These are phyloP conservation scores for Akanthomyces muscarius DNA, from an alignment of 2,329 filamentous ascomycete species.

Conservation along the genomic window DNA sequence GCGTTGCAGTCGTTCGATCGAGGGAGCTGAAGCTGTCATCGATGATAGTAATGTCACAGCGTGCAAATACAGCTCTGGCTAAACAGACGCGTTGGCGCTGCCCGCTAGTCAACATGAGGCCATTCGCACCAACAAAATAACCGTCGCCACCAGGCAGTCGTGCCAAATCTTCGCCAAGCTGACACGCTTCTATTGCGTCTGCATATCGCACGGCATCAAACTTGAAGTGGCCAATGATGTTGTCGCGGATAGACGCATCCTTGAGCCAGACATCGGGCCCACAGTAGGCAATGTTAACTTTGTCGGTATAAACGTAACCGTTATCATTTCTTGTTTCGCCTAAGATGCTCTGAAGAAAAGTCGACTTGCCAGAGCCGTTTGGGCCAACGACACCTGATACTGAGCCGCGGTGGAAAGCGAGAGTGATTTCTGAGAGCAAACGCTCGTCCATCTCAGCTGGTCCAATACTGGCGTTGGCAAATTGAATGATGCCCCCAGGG, in stretches of 20 bases:
- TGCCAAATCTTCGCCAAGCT: not conserved
- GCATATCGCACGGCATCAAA: not conserved
- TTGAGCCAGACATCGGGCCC: not conserved
- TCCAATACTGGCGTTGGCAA: not conserved
- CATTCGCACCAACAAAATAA: not conserved
- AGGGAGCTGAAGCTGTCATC: not conserved
- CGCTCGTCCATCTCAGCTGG: not conserved
- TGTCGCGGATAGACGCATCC: not conserved
- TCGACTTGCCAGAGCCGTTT: slow-evolving; percentile 2
- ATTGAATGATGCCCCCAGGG: not conserved
- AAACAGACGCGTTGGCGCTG: not conserved
- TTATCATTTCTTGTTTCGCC: not conserved
- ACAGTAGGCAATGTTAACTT: not conserved
- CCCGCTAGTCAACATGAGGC: not conserved
- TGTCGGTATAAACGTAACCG: not conserved
- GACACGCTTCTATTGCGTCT: not conserved
- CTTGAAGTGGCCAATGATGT: not conserved
- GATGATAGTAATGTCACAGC: not conserved
- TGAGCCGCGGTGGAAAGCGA: not conserved
- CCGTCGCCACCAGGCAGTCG: not conserved
- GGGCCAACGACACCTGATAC: not conserved
- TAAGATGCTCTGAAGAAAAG: not conserved
- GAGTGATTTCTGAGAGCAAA: not conserved
- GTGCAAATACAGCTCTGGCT: slow-evolving; percentile 2
- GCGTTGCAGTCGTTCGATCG: not conserved